phyloP scores from a whole-genome alignment of 305 asterid genomes.

The Euphrasia arctica region DNA sequence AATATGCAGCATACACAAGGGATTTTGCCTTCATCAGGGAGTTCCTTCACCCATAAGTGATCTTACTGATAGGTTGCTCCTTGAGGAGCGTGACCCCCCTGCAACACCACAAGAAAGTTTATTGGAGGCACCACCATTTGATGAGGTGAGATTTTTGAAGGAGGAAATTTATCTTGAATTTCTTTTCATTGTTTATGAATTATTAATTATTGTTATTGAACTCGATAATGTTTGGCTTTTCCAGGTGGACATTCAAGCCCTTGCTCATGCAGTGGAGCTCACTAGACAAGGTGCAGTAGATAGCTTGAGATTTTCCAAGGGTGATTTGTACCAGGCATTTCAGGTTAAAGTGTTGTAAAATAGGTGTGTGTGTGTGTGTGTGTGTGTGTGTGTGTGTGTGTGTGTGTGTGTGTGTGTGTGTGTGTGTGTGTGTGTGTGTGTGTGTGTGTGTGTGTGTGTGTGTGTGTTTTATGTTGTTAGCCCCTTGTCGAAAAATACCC shows the following conservation, averaged over 20 bases:
- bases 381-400: neutral
- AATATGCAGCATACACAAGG: constrained; percentile 81
- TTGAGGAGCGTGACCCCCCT: constrained; percentile 93
- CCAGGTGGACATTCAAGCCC: constrained; percentile 97
- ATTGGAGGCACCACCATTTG: constrained; percentile 91
- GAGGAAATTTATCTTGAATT: neutral
- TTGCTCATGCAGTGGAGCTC: constrained; percentile 97
- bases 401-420: no score
- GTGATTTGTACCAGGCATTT: constrained; percentile 42
- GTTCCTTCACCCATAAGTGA: constrained; percentile 78
- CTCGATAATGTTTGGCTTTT: constrained; percentile 24
- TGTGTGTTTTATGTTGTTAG: constrained; percentile 11
- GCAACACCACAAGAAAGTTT: constrained; percentile 74
- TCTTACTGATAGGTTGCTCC: constrained; percentile 94
- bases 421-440: neutral
- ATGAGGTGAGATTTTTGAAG: constrained; percentile 61
- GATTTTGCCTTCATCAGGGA: constrained; percentile 87
- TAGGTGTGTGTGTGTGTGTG: constrained; percentile 10
- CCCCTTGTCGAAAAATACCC: constrained; percentile 12
- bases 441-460: neutral
- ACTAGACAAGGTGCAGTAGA: constrained; percentile 96
- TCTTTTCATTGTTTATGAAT: constrained; percentile 7
- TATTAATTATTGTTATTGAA: constrained; percentile 14
- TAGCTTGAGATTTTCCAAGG: constrained; percentile 94
- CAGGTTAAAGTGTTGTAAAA: constrained; percentile 52